phyloP scores from a whole-genome alignment of 805 yeast genomes.

The Diddensiella caesifluorescens region DNA sequence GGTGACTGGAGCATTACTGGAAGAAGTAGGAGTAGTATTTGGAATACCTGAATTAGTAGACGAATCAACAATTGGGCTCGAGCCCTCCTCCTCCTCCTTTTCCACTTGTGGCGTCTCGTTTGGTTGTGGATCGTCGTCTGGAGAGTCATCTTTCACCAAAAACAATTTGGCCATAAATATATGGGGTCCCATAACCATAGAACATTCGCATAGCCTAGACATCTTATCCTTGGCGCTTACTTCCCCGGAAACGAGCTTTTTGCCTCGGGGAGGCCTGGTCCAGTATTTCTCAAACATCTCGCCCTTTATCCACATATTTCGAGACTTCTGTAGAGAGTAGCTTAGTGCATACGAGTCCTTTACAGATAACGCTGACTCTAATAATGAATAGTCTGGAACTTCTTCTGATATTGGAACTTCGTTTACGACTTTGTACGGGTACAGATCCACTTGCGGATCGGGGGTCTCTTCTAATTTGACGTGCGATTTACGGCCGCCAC shows the following conservation, averaged over 20 bases:
- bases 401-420: conserved; percentile 63
- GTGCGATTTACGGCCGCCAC: background rate
- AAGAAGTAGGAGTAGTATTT: background rate
- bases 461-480: background rate
- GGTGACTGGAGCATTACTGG: background rate
- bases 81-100: background rate
- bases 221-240: conserved; percentile 73
- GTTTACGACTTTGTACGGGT: conserved; percentile 60
- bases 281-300: conserved; percentile 74
- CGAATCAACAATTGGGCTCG: background rate
- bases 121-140: conserved; percentile 33
- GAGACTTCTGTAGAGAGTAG: conserved; percentile 58
- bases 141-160: conserved; percentile 69
- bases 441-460: background rate
- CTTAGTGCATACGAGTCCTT: conserved; percentile 54
- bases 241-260: conserved; percentile 36
- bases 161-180: conserved; percentile 68
- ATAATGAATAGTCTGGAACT: conserved; percentile 56
- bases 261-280: conserved; percentile 62
- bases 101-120: conserved; percentile 10
- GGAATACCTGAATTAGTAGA: background rate
- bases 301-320: conserved; percentile 61
- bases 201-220: conserved; percentile 81
- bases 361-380: conserved; percentile 61
- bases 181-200: conserved; percentile 77